phyloP scores from a whole-genome alignment of 306 rosid genomes.

The Ochetophila trinervis region DNA sequence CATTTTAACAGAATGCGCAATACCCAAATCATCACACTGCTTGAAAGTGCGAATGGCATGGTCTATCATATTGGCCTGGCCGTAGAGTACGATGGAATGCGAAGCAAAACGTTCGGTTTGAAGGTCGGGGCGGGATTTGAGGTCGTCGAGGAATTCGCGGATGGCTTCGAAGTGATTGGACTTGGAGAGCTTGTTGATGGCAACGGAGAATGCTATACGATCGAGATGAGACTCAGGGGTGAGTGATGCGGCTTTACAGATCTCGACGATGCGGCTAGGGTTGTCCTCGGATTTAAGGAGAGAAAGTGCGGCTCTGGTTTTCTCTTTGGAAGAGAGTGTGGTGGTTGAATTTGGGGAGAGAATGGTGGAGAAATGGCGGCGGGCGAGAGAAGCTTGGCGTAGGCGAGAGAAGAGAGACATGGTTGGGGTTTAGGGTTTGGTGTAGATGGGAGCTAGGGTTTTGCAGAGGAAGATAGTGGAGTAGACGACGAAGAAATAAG shows the following conservation, averaged over 20 bases:
- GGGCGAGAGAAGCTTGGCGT: slow-evolving; percentile 35
- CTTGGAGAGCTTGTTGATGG: slow-evolving; percentile 54
- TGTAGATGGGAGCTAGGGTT: slow-evolving; percentile 10
- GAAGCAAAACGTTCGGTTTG: slow-evolving; percentile 53
- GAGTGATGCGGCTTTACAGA: slow-evolving; percentile 77
- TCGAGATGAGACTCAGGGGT: slow-evolving; percentile 66
- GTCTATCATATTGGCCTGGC: slow-evolving; percentile 68
- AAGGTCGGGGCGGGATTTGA: slow-evolving; percentile 62
- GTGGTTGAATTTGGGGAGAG: slow-evolving; percentile 48
- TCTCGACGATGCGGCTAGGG: slow-evolving; percentile 57
- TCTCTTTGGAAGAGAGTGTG: slow-evolving; percentile 45
- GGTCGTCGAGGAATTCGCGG: slow-evolving; percentile 49
- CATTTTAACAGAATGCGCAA: slow-evolving; percentile 46
- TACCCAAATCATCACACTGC: slow-evolving; percentile 31
- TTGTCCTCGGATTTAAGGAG: slow-evolving; percentile 64
- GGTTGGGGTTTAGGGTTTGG: slow-evolving; percentile 24
- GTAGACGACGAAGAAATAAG: not conserved
- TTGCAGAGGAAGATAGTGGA: not conserved
- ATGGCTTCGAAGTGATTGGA: slow-evolving; percentile 53
- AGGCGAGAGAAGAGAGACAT: slow-evolving; percentile 58
- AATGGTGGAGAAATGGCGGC: slow-evolving; percentile 43
- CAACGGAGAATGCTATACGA: slow-evolving; percentile 61
- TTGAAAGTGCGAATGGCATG: slow-evolving; percentile 55
- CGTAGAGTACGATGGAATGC: slow-evolving; percentile 68
- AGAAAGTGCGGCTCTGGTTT: slow-evolving; percentile 48